Evolutionary conservation across 192 early-diverging fungal genomes (phyloP).

Genomic region (Umbelopsis ramanniana): DNA sequence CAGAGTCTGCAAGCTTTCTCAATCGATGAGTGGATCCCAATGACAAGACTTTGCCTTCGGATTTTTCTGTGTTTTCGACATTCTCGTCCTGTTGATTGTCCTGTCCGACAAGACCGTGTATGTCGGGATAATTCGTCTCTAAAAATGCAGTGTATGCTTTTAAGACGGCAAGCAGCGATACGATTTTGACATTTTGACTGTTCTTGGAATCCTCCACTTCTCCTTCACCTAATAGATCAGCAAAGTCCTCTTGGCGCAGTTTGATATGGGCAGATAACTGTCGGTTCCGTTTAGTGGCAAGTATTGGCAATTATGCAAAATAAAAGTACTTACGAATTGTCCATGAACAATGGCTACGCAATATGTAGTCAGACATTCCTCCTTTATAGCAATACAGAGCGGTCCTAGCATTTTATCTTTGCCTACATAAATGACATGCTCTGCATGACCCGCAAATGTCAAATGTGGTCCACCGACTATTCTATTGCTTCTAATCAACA

Average conservation of each 20-base stretch:
- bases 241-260: background rate
- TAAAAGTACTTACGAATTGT: background rate
- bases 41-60: background rate
- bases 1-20: constrained; percentile 1
- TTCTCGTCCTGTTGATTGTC: background rate
- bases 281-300: background rate
- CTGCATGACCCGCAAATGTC: background rate
- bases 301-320: background rate
- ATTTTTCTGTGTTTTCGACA: background rate
- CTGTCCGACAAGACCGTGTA: background rate
- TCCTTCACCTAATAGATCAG: background rate
- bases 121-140: background rate
- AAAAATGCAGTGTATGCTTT: background rate
- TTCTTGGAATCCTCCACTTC: background rate
- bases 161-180: background rate
- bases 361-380: background rate
- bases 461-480: background rate
- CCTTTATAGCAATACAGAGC: background rate
- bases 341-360: constrained; percentile 9
- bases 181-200: background rate
- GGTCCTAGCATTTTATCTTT: background rate
- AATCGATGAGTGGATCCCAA: background rate
- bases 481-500: background rate
- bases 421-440: constrained; percentile 5
- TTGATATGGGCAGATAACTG: background rate